These are phyloP conservation scores for Avena atlantica DNA, from an alignment of 176 grass and related monocot genomes.

Conservation along the genomic window DNA sequence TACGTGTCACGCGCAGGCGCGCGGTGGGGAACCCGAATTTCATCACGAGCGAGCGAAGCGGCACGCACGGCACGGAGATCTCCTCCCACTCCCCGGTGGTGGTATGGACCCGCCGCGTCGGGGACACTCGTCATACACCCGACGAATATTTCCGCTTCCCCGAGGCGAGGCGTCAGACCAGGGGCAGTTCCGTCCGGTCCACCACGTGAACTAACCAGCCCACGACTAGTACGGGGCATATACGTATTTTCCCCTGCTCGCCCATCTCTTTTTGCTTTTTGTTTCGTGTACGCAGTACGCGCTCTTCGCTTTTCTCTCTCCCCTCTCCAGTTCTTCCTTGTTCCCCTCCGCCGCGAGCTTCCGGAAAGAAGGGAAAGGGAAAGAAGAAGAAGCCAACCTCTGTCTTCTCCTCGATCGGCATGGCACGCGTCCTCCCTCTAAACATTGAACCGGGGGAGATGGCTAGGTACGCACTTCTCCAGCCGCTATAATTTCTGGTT, in stretches of 20 bases:
- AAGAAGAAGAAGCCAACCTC: too few species aligned
- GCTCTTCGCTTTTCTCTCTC: neutral
- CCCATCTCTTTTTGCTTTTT: neutral
- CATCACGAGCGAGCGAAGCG: neutral
- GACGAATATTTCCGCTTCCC: slow-evolving; percentile 29
- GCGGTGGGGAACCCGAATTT: neutral
- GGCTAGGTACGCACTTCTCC: slow-evolving; percentile 31
- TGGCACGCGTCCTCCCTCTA: slow-evolving; percentile 56
- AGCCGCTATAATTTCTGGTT: neutral
- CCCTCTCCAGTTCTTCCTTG: neutral
- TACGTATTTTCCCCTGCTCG: neutral
- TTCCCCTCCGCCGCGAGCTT: slow-evolving; percentile 26
- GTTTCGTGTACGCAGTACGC: slow-evolving; percentile 16
- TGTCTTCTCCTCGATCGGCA: neutral
- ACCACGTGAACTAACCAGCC: too few species aligned
- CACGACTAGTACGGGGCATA: neutral
- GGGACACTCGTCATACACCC: neutral
- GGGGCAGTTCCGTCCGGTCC: slow-evolving; percentile 49
- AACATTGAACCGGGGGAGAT: slow-evolving; percentile 42
- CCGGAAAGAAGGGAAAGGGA: slow-evolving; percentile 6
- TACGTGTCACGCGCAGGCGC: neutral
- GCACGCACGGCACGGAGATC: neutral
- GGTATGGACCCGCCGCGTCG: neutral
- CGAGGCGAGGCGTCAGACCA: neutral
- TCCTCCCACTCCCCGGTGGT: too few species aligned